Conservation (phyloP, 2,329 filamentous ascomycete genomes). For the Arthrobotrys iridis region DNA sequence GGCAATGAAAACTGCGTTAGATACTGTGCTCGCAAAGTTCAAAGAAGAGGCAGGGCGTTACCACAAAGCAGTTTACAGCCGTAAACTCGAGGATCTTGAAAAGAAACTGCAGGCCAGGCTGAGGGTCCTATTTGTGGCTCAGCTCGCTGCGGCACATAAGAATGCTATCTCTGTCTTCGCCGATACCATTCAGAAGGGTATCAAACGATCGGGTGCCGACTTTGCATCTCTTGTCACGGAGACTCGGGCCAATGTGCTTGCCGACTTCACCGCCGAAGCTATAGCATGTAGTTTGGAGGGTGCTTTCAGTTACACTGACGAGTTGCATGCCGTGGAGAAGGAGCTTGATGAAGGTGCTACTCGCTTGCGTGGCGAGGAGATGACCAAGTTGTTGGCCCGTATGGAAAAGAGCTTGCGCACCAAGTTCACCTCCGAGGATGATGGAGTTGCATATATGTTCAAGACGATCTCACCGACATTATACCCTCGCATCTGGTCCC, state of each 20-base stretch:
- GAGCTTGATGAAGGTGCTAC: conserved; percentile 89
- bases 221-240: conserved; percentile 91
- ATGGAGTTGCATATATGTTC: conserved; percentile 42
- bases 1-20: conserved; percentile 76
- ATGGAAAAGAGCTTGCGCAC: conserved; percentile 95
- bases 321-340: conserved; percentile 82
- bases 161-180: conserved; percentile 83
- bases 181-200: conserved; percentile 83
- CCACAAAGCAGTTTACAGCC: conserved; percentile 91
- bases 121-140: conserved; percentile 87
- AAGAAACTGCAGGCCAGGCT: conserved; percentile 86
- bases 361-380: conserved; percentile 89
- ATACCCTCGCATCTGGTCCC: conserved; percentile 93
- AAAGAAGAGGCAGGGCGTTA: conserved; percentile 91
- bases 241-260: conserved; percentile 80
- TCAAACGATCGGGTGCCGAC: conserved; percentile 90
- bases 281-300: conserved; percentile 78
- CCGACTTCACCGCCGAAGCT: conserved; percentile 79
- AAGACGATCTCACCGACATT: conserved; percentile 63
- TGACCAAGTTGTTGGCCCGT: conserved; percentile 87
- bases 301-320: conserved; percentile 75
- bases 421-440: conserved; percentile 71
- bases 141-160: conserved; percentile 89
- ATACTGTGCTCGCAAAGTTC: conserved; percentile 81
- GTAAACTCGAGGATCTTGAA: conserved; percentile 86